Percentiles rank a stretch among this genome's conserved stretches.
phyloP scores from a whole-genome alignment of 352 stramenopile species.

The Globisporangium viniferum region DNA sequence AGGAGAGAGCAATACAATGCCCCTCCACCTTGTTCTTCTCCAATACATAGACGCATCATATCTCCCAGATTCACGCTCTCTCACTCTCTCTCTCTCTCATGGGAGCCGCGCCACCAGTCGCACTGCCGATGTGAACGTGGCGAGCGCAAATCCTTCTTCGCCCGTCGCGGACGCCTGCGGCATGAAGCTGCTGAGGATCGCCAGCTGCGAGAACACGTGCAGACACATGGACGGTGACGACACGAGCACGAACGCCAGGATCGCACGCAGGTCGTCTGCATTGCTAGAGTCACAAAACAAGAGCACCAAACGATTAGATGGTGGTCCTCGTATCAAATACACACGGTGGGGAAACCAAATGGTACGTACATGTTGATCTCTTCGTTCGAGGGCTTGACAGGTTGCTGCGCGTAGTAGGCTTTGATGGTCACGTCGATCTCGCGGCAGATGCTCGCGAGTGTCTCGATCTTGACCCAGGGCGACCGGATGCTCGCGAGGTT shows the following conservation, averaged over 20 bases:
- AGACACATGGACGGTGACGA: conserved; percentile 38
- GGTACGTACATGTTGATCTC: conserved; percentile 36
- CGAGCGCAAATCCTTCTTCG: conserved; percentile 50
- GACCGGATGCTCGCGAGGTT: conserved; percentile 45
- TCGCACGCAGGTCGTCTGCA: conserved; percentile 39
- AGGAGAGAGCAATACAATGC: neutral
- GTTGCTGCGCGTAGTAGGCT: conserved; percentile 28
- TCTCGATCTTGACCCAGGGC: conserved; percentile 47
- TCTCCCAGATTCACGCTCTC: neutral
- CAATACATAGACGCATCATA: neutral
- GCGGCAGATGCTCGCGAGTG: conserved; percentile 42
- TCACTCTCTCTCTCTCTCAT: conserved; percentile 16
- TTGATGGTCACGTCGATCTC: conserved; percentile 47
- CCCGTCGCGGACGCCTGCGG: conserved; percentile 26
- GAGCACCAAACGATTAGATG: neutral
- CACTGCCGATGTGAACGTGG: conserved; percentile 43
- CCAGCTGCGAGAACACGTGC: conserved; percentile 58
- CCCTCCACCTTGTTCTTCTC: neutral
- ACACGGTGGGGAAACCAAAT: neutral
- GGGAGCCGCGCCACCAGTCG: conserved; percentile 33
- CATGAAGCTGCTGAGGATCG: conserved; percentile 53
- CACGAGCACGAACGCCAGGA: conserved; percentile 58
- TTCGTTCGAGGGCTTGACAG: conserved; percentile 15
- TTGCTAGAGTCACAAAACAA: conserved; percentile 21
- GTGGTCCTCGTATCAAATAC: neutral